Base-by-base conservation (phyloP, 2,329 filamentous ascomycete species). In the Clarireedia homoeocarpa region DNA sequence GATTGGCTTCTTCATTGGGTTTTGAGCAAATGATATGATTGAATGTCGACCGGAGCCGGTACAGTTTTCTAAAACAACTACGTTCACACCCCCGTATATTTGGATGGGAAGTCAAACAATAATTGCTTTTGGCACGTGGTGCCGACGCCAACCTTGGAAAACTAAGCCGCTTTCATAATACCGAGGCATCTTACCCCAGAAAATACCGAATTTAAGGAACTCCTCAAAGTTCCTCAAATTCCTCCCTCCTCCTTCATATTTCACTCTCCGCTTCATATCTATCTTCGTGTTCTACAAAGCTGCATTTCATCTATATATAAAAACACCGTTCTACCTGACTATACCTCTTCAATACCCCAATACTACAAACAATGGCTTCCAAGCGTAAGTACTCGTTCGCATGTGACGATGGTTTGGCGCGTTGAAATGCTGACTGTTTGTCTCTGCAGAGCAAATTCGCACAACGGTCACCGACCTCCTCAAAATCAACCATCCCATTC, bases 401-500 rank as follows among this genome's bases (percentile, higher is more conserved):
- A 68, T 66, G 63, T 53, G 45, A n/a, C 7, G 17, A 50, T 42
- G 7, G 23, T 23, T 12, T 4, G 10, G 23, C 15, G 23, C 9
- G 30, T 23, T 49, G 48, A 39, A 24, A 45, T 40, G 56, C 54
- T 51, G 49, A 56, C 51, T 62, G 55, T 14, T 42, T 63, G 15
- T 47, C 53, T 48, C 23, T 34, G 20, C 73, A 92, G 89, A 94
- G 77, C 81, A 89, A 78, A 86, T 99, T 74, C 89, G 89, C 70
- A 99, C 94, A 53, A 85, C 89, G 64, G 79, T 91, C 68, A 99
- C 94, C 66, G 92, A 97, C 82, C 88, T 97, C 63, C 88, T 99
- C 76, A 89, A 90, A 80, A 97, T 99, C 82, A 89, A 95, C 73
- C 94, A 99, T 76, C 94, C 94, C 58, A 79, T 99, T 71, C 78